phyloP scores from a whole-genome alignment of 192 early-diverging fungal species.

The Dissophora globulifera region DNA sequence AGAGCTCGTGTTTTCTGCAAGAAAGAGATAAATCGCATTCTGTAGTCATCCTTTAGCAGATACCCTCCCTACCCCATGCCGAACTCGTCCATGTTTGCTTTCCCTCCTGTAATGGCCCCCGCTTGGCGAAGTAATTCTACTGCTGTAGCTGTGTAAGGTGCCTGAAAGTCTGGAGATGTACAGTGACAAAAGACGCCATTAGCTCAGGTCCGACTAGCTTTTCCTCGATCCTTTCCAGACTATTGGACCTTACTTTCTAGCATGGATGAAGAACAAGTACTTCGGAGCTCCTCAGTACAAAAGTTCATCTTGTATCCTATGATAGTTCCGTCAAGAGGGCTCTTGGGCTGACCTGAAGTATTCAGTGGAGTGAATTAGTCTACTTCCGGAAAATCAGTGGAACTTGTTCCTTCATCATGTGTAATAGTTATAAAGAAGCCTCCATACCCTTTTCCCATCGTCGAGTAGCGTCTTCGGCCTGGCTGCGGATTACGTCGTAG shows the following conservation, averaged over 20 bases:
- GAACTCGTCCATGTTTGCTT: slow-evolving; percentile 97
- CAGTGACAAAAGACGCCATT: too few species aligned
- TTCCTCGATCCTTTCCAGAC: too few species aligned
- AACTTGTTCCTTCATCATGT: too few species aligned
- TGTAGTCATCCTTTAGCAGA: too few species aligned
- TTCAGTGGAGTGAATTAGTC: too few species aligned
- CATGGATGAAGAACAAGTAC: slow-evolving; percentile 82
- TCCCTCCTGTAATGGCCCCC: slow-evolving; percentile 79
- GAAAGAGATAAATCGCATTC: too few species aligned
- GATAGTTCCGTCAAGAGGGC: slow-evolving; percentile 71
- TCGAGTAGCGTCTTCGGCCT: slow-evolving; percentile 33
- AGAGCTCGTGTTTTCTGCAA: too few species aligned
- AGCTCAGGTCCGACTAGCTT: too few species aligned
- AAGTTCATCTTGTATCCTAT: slow-evolving; percentile 89
- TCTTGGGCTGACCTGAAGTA: slow-evolving; percentile 25
- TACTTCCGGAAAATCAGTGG: too few species aligned
- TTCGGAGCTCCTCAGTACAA: slow-evolving; percentile 65
- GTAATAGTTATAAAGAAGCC: too few species aligned
- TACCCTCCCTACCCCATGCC: slow-evolving; percentile 87
- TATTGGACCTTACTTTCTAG: slow-evolving; percentile 67
- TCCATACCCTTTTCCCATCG: slow-evolving; percentile 47
- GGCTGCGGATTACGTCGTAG: slow-evolving; percentile 13
- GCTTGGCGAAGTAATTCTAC: slow-evolving; percentile 67
- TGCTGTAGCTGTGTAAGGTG: slow-evolving; percentile 81
- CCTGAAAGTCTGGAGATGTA: slow-evolving; percentile 71